Percentiles rank a stretch among this genome's conserved stretches.
phyloP scores from a whole-genome alignment of 257 asterid genomes.

The Gentiana dahurica region DNA sequence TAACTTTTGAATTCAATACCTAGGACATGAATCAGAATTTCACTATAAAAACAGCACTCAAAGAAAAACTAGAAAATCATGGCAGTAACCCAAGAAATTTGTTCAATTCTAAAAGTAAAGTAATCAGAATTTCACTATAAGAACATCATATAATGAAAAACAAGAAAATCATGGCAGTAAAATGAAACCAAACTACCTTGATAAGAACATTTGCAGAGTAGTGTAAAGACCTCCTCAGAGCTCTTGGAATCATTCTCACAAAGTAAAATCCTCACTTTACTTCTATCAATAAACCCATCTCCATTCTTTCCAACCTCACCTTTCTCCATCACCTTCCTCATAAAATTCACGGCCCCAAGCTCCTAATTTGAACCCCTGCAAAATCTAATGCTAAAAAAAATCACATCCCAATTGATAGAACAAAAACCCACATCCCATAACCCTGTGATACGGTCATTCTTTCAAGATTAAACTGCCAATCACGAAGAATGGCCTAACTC shows the following conservation, averaged over 20 bases:
- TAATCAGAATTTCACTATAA: too few relatives aligned
- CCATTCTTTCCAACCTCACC: constrained; percentile 46
- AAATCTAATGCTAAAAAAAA: constrained; percentile 14
- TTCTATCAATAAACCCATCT: constrained; percentile 87
- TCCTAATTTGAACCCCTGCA: constrained; percentile 3
- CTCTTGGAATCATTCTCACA: constrained; percentile 80
- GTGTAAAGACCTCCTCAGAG: constrained; percentile 58
- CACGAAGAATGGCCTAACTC: neutral
- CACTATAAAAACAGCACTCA: too few relatives aligned
- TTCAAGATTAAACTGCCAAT: neutral
- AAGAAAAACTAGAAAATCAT: too few relatives aligned
- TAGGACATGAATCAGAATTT: too few relatives aligned
- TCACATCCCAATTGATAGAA: constrained; percentile 5
- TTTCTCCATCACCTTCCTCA: constrained; percentile 32
- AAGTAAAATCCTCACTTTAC: constrained; percentile 79
- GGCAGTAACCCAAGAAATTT: too few relatives aligned
- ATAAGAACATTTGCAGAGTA: constrained; percentile 76
- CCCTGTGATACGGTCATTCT: constrained; percentile 2
- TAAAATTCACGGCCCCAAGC: neutral
- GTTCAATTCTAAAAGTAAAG: too few relatives aligned
- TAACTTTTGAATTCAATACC: too few relatives aligned
- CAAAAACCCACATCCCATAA: constrained; percentile 2
- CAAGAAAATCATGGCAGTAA: neutral
- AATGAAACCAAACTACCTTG: constrained; percentile 41
- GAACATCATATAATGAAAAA: too few relatives aligned